These are phyloP conservation scores for Nephelium lappaceum DNA, from an alignment of 345 rosid species.

Conservation along the genomic window DNA sequence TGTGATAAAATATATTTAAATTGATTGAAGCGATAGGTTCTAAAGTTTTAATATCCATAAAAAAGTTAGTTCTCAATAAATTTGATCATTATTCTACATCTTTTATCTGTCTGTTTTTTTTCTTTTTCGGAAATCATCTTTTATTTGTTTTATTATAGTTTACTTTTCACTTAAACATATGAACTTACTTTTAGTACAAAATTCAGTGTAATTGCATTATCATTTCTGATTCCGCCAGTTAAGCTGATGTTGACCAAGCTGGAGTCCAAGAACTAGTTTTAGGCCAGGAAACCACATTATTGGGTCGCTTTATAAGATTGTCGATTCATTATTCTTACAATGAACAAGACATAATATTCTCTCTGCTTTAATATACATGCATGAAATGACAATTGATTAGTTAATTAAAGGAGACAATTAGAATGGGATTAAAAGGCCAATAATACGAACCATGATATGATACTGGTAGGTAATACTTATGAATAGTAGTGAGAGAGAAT, in stretches of 20 bases:
- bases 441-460: not conserved
- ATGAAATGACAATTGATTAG: conserved; percentile 1
- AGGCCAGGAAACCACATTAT: not conserved
- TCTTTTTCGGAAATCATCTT: too few relatives aligned
- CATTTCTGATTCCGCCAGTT: not conserved
- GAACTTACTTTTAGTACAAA: not conserved
- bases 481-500: not conserved
- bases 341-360: conserved; percentile 26
- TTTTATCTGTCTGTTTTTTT: too few relatives aligned
- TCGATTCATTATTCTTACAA: conserved; percentile 5
- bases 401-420: conserved; percentile 9
- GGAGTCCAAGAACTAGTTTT: not conserved
- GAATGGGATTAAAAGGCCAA: not conserved
- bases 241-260: not conserved
- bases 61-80: too few relatives aligned
- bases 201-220: not conserved
- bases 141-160: too few relatives aligned
- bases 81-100: too few relatives aligned
- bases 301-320: not conserved
- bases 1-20: not conserved
- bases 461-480: not conserved
- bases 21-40: not conserved
- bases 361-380: not conserved
- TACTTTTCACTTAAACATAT: too few relatives aligned
- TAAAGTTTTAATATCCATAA: too few relatives aligned